Evolutionary conservation across 345 rosid genomes (phyloP), one percentile per base, ranked within the genome.

Genomic region (Camelina hispida): DNA sequence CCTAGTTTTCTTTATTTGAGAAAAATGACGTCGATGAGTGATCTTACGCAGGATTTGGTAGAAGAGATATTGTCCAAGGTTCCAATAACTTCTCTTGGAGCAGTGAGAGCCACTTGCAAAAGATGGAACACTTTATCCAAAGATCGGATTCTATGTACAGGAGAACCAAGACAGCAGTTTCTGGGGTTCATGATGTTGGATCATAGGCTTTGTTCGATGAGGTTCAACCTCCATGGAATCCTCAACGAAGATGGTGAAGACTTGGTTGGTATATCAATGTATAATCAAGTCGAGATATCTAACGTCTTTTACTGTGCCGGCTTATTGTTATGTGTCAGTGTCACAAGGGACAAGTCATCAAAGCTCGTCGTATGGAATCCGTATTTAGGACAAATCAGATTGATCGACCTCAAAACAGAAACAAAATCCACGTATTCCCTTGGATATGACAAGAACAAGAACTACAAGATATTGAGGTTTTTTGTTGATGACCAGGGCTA

Each of bases 221-320:
- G 47, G 18, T 37, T 60, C 30, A 6, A 60, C 38, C 47, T 37
- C 47, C n/a, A 60, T 18, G 62, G 63, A 48, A 48, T 48, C 52
- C 52, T 48, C 10, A 48, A 16, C 6, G 43, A 58, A 35, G 44
- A 59, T 18, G 52, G 6, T 12, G 13, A 11, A 42, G 6, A 42
- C 17, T 34, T 58, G 15, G 25, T 32, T 32, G 1, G 35, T 38
- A 12, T 15, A 17, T 2, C 64, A 25, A 59, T 59, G 46, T 4
- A 59, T n/a, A n/a, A n/a, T 37, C 6, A 59, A 59, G 35, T 32
- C 28, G 64, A 37, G 46, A 37, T 59, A 32, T 32, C 35, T 6
- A 32, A 43, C 0, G 47, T 43, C 7, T 13, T 43, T 14, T 13
- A 43, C 16, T 43, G 47, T 2, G 47, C 6, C 7, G 47, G 47